phyloP scores from a whole-genome alignment of 805 yeast genomes.

The Lipomyces oligophaga region DNA sequence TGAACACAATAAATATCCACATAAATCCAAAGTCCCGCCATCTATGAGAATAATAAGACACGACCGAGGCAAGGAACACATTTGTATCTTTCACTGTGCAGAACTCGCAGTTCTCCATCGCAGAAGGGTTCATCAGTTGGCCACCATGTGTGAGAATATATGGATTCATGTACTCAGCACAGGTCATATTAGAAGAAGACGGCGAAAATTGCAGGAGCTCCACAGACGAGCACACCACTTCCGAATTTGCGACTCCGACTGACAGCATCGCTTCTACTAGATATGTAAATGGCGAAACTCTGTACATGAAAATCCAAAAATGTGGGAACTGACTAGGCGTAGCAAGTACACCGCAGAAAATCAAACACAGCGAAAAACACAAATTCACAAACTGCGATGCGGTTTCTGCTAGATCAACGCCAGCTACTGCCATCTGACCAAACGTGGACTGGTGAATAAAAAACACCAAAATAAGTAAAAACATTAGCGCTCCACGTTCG shows the following conservation, averaged over 20 bases:
- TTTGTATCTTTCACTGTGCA: constrained; percentile 20
- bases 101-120: constrained; percentile 55
- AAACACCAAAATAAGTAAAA: constrained; percentile 26
- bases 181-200: constrained; percentile 59
- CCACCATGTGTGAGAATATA: constrained; percentile 51
- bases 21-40: constrained; percentile 66
- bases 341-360: constrained; percentile 70
- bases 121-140: constrained; percentile 47
- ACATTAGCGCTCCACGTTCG: constrained; percentile 48
- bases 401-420: constrained; percentile 32
- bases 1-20: constrained; percentile 45
- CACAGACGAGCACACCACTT: constrained; percentile 46
- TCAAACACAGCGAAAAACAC: constrained; percentile 53
- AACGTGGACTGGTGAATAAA: constrained; percentile 48
- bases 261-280: constrained; percentile 55
- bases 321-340: constrained; percentile 60
- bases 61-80: constrained; percentile 36
- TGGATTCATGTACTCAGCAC: constrained; percentile 50
- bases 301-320: constrained; percentile 82
- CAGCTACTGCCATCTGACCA: constrained; percentile 48
- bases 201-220: constrained; percentile 54
- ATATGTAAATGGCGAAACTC: constrained; percentile 67
- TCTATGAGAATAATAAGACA: constrained; percentile 46
- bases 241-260: constrained; percentile 48
- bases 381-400: constrained; percentile 35